These are phyloP conservation scores for Andrographis paniculata DNA, from an alignment of 305 asterid genomes.

Conservation along the genomic window DNA sequence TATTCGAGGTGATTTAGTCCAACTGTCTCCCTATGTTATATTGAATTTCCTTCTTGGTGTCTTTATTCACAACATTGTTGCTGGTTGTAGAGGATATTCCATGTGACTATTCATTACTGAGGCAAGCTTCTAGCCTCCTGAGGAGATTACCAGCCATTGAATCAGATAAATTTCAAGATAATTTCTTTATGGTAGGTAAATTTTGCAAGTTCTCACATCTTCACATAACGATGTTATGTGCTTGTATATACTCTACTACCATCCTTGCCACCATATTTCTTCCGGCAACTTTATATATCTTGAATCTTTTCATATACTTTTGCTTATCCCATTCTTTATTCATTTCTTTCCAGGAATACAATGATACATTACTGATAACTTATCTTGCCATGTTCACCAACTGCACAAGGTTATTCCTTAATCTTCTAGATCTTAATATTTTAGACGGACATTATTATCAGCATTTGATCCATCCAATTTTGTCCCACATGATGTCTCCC, in stretches of 20 bases:
- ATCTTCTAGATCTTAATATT: too few species aligned
- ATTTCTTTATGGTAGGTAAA: constrained; percentile 89
- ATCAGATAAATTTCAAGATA: constrained; percentile 81
- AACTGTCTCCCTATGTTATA: too few species aligned
- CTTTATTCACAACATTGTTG: not conserved
- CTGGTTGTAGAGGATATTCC: constrained; percentile 88
- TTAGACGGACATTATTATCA: too few species aligned
- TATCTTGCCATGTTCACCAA: constrained; percentile 95
- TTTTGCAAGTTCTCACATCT: constrained; percentile 10
- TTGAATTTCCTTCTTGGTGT: too few species aligned
- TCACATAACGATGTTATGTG: too few species aligned
- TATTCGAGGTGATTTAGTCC: too few species aligned
- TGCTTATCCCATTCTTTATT: too few species aligned
- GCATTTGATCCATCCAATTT: too few species aligned
- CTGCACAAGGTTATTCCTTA: constrained; percentile 84
- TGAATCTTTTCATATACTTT: not conserved
- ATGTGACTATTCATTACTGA: constrained; percentile 64
- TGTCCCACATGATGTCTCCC: too few species aligned
- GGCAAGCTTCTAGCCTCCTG: constrained; percentile 93
- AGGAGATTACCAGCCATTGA: constrained; percentile 94
- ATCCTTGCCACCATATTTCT: too few species aligned
- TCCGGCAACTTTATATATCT: too few species aligned
- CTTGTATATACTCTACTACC: too few species aligned
- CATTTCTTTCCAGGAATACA: constrained; percentile 61
- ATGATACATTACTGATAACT: constrained; percentile 67